Conservation (phyloP, 768 basidiomycete species). For the Auricularia heimuer region DNA sequence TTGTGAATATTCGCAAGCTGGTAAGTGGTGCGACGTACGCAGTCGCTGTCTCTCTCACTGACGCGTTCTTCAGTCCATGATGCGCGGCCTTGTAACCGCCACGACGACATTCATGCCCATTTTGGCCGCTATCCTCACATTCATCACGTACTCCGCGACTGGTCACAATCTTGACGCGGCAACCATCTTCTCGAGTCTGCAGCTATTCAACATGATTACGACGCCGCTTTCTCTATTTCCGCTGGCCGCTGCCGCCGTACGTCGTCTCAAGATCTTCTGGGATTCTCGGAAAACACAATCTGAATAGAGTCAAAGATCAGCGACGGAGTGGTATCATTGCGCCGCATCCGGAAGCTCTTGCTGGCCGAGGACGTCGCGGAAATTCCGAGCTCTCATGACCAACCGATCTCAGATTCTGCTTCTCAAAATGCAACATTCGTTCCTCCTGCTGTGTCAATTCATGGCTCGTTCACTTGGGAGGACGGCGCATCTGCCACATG, state of each 20-base stretch:
- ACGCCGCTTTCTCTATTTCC: slow-evolving; percentile 47
- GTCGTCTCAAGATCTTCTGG: slow-evolving; percentile 41
- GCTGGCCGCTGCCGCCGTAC: slow-evolving; percentile 37
- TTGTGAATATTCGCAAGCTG: neutral
- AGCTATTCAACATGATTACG: slow-evolving; percentile 53
- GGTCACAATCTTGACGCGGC: slow-evolving; percentile 46
- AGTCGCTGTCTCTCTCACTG: neutral
- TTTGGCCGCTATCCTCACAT: slow-evolving; percentile 55
- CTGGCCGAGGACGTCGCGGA: slow-evolving; percentile 30
- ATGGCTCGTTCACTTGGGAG: slow-evolving; percentile 2
- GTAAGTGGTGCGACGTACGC: neutral
- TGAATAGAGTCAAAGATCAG: slow-evolving; percentile 19
- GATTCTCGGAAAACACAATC: slow-evolving; percentile 30
- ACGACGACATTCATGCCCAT: slow-evolving; percentile 32
- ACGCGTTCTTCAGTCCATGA: neutral
- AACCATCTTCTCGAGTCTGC: slow-evolving; percentile 45
- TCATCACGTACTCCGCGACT: slow-evolving; percentile 56
- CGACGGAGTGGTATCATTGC: slow-evolving; percentile 36
- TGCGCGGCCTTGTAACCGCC: neutral
- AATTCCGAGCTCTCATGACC: slow-evolving; percentile 34
- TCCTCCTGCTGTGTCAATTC: neutral
- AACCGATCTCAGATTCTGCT: slow-evolving; percentile 3
- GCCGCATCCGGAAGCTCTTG: slow-evolving; percentile 39
- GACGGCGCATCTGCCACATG: neutral
- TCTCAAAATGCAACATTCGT: neutral